These are phyloP conservation scores for Backusella tarrabulga DNA, from an alignment of 192 early-diverging fungal species.

Conservation along the genomic window DNA sequence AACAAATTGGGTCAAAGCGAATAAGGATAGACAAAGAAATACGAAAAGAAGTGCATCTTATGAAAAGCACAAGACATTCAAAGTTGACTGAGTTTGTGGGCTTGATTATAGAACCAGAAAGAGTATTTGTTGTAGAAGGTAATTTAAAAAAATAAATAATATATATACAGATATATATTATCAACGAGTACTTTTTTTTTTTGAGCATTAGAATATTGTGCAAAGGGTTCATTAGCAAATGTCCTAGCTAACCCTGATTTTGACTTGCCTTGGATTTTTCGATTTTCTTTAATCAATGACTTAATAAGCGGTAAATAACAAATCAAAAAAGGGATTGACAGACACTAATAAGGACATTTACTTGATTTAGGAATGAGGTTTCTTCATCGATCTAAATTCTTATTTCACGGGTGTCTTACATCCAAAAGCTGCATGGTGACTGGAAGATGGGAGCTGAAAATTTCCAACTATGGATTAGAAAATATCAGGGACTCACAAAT, in stretches of 20 bases:
- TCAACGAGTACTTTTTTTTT: background rate
- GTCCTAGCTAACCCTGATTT: constrained; percentile 41
- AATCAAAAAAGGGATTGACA: background rate
- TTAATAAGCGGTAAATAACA: constrained; percentile 22
- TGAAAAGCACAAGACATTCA: constrained; percentile 36
- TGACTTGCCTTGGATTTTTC: constrained; percentile 46
- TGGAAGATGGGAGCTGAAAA: constrained; percentile 44
- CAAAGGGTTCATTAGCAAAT: constrained; percentile 39
- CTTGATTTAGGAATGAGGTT: constrained; percentile 38
- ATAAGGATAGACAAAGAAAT: constrained; percentile 1
- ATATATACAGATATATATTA: background rate
- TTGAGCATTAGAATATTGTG: constrained; percentile 32
- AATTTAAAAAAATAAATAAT: background rate
- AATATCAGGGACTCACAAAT: constrained; percentile 31
- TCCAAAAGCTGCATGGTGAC: constrained; percentile 42
- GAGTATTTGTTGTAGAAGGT: constrained; percentile 45
- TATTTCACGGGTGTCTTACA: constrained; percentile 39
- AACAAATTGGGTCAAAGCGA: constrained; percentile 23
- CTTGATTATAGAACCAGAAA: constrained; percentile 28
- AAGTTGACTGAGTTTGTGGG: constrained; percentile 45
- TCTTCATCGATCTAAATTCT: constrained; percentile 45
- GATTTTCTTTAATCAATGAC: constrained; percentile 46
- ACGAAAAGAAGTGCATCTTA: constrained; percentile 12
- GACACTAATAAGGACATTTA: background rate
- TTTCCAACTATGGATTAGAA: constrained; percentile 41